These are phyloP conservation scores for Colletotrichum caudatum DNA, from an alignment of 2,329 filamentous ascomycete genomes.

Conservation along the genomic window DNA sequence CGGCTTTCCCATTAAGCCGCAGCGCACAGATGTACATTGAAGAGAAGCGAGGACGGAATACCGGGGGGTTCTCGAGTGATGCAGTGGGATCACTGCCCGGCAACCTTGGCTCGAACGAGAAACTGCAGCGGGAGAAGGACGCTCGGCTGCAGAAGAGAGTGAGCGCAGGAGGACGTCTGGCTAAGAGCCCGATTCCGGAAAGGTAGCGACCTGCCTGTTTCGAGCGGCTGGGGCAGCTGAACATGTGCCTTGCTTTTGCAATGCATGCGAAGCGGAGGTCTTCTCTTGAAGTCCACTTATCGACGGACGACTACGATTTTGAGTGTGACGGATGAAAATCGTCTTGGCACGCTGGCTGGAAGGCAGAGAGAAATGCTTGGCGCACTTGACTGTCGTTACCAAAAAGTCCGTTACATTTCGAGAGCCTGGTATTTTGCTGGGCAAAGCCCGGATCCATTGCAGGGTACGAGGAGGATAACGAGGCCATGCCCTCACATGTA, in stretches of 20 bases:
- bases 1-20: slow-evolving; percentile 85
- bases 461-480: slow-evolving; percentile 6
- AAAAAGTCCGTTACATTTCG: not conserved
- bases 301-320: slow-evolving; percentile 24
- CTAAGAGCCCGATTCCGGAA: slow-evolving; percentile 73
- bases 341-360: slow-evolving; percentile 15
- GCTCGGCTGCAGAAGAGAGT: slow-evolving; percentile 80
- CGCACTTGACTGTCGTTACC: slow-evolving; percentile 34
- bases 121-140: slow-evolving; percentile 72
- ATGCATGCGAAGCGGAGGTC: slow-evolving; percentile 29
- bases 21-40: slow-evolving; percentile 88
- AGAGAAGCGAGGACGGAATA: slow-evolving; percentile 71
- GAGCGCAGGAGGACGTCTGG: slow-evolving; percentile 80
- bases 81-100: slow-evolving; percentile 71
- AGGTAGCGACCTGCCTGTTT: slow-evolving; percentile 60
- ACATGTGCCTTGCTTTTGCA: slow-evolving; percentile 34
- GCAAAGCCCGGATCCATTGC: slow-evolving; percentile 7
- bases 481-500: slow-evolving; percentile 21
- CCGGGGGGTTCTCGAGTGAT: slow-evolving; percentile 64
- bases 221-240: slow-evolving; percentile 39
- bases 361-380: slow-evolving; percentile 16
- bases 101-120: slow-evolving; percentile 58
- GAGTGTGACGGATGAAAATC: slow-evolving; percentile 20
- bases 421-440: slow-evolving; percentile 10
- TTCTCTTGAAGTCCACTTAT: slow-evolving; percentile 13